Evolutionary conservation across 1,284 basidiomycete genomes (phyloP).

Genomic region (Phaffia rhodozyma): DNA sequence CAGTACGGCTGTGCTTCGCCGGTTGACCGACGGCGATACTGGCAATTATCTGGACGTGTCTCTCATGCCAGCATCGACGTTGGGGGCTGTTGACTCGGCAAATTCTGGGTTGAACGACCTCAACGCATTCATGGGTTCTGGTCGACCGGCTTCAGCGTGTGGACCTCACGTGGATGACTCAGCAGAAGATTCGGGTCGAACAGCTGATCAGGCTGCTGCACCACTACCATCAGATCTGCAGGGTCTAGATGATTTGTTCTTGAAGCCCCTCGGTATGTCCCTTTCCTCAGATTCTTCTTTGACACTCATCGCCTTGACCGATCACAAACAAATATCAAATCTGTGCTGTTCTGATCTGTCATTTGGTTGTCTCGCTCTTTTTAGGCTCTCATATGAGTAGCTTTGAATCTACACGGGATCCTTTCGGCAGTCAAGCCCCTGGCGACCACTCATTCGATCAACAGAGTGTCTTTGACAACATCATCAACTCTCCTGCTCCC

Average conservation of each 20-base stretch:
- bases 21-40: slow-evolving; percentile 24
- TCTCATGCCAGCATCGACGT: slow-evolving; percentile 21
- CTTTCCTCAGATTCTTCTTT: not conserved
- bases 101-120: not conserved
- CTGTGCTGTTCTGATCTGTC: not conserved
- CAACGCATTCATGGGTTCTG: not conserved
- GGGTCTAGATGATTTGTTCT: slow-evolving; percentile 36
- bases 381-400: slow-evolving; percentile 7
- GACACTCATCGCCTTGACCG: not conserved
- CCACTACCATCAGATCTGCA: slow-evolving; percentile 35
- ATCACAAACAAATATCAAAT: not conserved
- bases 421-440: slow-evolving; percentile 6
- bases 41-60: slow-evolving; percentile 15
- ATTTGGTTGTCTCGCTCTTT: not conserved
- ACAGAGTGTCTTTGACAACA: slow-evolving; percentile 7
- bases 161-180: not conserved
- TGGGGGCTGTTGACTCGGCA: slow-evolving; percentile 18
- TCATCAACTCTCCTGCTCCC: slow-evolving; percentile 10
- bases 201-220: slow-evolving; percentile 24
- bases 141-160: not conserved
- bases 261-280: slow-evolving; percentile 28
- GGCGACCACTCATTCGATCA: slow-evolving; percentile 7
- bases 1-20: slow-evolving; percentile 31
- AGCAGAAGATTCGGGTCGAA: not conserved
- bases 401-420: slow-evolving; percentile 4